Conservation (phyloP, 1,284 basidiomycete species). For the Tausonia pullulans region DNA sequence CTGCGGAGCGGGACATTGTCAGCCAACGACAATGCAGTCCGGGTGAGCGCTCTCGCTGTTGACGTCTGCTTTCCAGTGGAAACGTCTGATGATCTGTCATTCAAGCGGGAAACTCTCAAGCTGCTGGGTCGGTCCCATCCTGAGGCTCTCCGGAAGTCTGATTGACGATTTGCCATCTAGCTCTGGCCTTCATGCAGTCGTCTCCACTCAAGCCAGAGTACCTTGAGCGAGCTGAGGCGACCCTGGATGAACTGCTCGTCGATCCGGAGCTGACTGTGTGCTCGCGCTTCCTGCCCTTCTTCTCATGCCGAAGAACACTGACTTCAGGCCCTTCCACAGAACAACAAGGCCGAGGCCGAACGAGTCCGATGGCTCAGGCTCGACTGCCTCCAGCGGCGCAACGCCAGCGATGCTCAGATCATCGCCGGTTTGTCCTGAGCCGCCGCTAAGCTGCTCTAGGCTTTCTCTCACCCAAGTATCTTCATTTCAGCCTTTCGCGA, state of each 20-base stretch:
- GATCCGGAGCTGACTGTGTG: background rate
- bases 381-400: slow-evolving; percentile 5
- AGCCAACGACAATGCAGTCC: too few species aligned
- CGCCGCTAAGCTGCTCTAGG: background rate
- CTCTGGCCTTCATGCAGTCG: too few species aligned
- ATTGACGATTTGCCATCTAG: too few species aligned
- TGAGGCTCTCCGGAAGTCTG: too few species aligned
- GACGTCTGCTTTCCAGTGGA: too few species aligned
- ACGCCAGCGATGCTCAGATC: background rate
- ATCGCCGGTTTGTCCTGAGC: background rate
- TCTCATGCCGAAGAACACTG: too few species aligned
- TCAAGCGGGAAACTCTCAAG: too few species aligned
- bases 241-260: slow-evolving; percentile 1
- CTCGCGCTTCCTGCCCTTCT: background rate
- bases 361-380: slow-evolving; percentile 8
- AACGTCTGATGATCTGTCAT: too few species aligned
- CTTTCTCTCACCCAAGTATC: too few species aligned
- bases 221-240: slow-evolving; percentile 7
- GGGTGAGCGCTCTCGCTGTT: too few species aligned
- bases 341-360: background rate
- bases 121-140: too few species aligned
- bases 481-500: background rate
- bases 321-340: background rate
- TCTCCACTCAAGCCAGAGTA: background rate
- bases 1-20: too few species aligned